phyloP scores from a whole-genome alignment of 2,329 filamentous ascomycete genomes.

The Colletotrichum abscissum region DNA sequence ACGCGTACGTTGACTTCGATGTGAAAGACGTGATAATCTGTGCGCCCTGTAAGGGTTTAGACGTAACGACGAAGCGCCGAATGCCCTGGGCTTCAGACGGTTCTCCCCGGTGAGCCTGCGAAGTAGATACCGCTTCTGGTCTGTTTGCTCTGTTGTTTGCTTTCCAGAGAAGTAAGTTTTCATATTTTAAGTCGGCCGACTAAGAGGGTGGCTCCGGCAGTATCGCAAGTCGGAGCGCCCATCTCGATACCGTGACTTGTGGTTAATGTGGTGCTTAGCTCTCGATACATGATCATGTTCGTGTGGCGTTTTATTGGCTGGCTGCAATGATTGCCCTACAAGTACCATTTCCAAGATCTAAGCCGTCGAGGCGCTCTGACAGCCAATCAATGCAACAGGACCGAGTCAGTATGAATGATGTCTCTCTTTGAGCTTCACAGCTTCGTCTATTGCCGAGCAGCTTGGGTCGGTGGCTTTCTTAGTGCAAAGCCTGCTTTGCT shows the following conservation, averaged over 20 bases:
- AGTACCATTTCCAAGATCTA: conserved; percentile 2
- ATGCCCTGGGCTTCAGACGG: not conserved
- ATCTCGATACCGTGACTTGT: not conserved
- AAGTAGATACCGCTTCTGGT: not conserved
- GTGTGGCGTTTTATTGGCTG: conserved; percentile 29
- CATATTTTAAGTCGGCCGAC: not conserved
- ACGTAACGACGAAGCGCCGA: not conserved
- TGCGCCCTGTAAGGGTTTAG: not conserved
- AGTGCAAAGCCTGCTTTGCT: conserved; percentile 1
- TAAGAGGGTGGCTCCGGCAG: not conserved
- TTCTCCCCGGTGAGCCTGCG: not conserved
- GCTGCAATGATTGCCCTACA: conserved; percentile 11
- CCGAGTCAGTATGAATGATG: conserved; percentile 26
- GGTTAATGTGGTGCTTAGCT: conserved; percentile 1
- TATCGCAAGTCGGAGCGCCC: conserved; percentile 3
- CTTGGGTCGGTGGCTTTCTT: conserved; percentile 14
- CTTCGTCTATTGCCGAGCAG: conserved; percentile 8
- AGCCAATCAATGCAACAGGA: conserved; percentile 3
- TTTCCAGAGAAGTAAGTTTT: not conserved
- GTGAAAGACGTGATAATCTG: conserved; percentile 3
- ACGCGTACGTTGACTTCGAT: not conserved
- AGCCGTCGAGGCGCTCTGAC: not conserved
- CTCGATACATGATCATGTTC: not conserved
- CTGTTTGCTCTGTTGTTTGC: not conserved
- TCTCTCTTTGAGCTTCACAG: conserved; percentile 22